Evolutionary conservation across 1,284 basidiomycete genomes (phyloP).

Genomic region (Ustilago loliicola): DNA sequence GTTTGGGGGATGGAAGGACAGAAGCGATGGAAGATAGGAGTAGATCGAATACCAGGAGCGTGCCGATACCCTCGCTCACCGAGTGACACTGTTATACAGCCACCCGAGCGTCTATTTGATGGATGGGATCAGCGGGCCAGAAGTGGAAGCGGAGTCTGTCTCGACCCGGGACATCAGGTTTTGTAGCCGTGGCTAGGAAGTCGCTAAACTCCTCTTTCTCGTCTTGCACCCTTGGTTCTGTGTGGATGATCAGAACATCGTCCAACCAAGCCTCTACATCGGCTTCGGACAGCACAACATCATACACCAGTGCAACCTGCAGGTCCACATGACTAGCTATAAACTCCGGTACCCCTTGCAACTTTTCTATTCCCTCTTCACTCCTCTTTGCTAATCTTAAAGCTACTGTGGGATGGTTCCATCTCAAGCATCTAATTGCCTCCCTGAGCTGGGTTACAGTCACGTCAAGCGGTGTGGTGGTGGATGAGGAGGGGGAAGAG

Average conservation of each 20-base stretch:
- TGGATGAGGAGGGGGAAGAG: not conserved
- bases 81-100: conserved; percentile 36
- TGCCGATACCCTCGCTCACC: conserved; percentile 39
- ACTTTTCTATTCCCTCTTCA: conserved; percentile 12
- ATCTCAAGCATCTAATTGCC: conserved; percentile 26
- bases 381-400: conserved; percentile 25
- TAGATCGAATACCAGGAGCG: conserved; percentile 25
- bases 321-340: conserved; percentile 25
- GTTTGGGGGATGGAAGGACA: conserved; percentile 12
- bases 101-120: conserved; percentile 5
- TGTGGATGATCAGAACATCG: conserved; percentile 18
- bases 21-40: conserved; percentile 20
- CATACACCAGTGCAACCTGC: conserved; percentile 46
- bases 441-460: conserved; percentile 13
- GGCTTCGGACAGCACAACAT: conserved; percentile 7
- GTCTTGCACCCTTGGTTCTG: not conserved
- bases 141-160: conserved; percentile 32
- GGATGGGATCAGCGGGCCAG: conserved; percentile 9
- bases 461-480: not conserved
- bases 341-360: conserved; percentile 12
- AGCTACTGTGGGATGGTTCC: conserved; percentile 28
- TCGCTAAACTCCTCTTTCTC: conserved; percentile 15
- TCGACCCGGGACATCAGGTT: conserved; percentile 22
- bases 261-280: conserved; percentile 39
- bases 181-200: conserved; percentile 3